Evolutionary conservation across 352 stramenopile genomes (phyloP), one percentile per base, ranked within the genome.

Genomic region (Pseudoperonospora humuli): DNA sequence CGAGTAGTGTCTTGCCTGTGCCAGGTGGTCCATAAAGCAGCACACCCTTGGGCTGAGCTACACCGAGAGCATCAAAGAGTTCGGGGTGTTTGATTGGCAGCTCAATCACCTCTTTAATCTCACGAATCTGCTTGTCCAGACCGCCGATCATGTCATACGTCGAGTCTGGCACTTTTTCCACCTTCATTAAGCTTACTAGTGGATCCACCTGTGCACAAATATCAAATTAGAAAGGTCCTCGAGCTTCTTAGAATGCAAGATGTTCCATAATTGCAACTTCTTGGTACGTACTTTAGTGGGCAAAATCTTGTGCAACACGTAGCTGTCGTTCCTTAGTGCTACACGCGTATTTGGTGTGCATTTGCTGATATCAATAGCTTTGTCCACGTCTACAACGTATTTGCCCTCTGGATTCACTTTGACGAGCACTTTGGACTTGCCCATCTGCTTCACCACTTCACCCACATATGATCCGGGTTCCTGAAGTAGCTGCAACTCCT

Each of bases 71-170:
- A 33, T 99, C 96, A 63, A 99, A 99, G 5, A 99, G 84, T 70
- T 99, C 96, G 2, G 96, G 96, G 74, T 99, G 96, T 67, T 99
- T 99, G 70, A 99, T 99, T 2, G 96, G 96, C 14, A 99, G 79
- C 70, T 99, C 96, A 62, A 99, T 99, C 3, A 99, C 84, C 68
- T 99, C 97, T 70, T 99, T 99, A 62, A 99, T 99, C 75, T 99
- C 97, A 47, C 97, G 89, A 51, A 99, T 98, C 69, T 99, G 97
- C 62, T 99, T 99, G 62, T 98, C 93, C 18, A 99, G 72, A 39
- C 97, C 97, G 26, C 97, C 97, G 60, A 99, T 98, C 96, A 99
- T 99, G 70, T 99, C 97, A 67, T 99, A 99, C 4, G 97, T 99
- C 24, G 95, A 98, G 77, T 99, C 97, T 0, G 97, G 97, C 17